Conservation (phyloP, 257 asterid species). For the Ocimum tenuiflorum region DNA sequence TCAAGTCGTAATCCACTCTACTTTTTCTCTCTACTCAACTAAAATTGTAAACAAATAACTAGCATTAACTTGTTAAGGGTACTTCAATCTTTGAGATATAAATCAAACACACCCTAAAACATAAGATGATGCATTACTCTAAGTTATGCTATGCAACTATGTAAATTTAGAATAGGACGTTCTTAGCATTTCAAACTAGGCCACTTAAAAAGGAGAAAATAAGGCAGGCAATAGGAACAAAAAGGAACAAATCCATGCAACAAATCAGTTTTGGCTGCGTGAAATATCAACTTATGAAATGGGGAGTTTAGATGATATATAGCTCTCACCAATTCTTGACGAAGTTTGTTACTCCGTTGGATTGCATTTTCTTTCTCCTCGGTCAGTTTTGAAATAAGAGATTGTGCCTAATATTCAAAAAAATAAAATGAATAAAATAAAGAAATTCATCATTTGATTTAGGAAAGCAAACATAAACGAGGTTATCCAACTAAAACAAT, state of each 20-base stretch:
- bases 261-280: background rate
- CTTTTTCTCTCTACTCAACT: too few species aligned
- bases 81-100: too few species aligned
- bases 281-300: background rate
- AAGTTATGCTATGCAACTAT: too few species aligned
- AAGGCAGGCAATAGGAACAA: background rate
- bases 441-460: background rate
- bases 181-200: too few species aligned
- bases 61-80: too few species aligned
- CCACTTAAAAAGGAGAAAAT: too few species aligned
- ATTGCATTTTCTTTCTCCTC: conserved; percentile 1
- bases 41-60: too few species aligned
- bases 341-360: conserved; percentile 3
- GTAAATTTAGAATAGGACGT: too few species aligned
- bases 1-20: too few species aligned
- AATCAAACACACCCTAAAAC: too few species aligned
- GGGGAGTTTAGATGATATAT: background rate
- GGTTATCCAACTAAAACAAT: too few species aligned
- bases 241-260: background rate
- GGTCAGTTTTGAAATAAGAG: background rate
- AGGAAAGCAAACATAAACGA: background rate
- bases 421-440: background rate
- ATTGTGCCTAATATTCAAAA: background rate
- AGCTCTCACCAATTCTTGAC: background rate
- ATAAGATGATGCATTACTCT: too few species aligned